A percentile compares a stretch with the other conserved stretches of the same genome.
Conservation (phyloP, 2,329 filamentous ascomycete genomes). For the Gaeumannomyces tritici region DNA sequence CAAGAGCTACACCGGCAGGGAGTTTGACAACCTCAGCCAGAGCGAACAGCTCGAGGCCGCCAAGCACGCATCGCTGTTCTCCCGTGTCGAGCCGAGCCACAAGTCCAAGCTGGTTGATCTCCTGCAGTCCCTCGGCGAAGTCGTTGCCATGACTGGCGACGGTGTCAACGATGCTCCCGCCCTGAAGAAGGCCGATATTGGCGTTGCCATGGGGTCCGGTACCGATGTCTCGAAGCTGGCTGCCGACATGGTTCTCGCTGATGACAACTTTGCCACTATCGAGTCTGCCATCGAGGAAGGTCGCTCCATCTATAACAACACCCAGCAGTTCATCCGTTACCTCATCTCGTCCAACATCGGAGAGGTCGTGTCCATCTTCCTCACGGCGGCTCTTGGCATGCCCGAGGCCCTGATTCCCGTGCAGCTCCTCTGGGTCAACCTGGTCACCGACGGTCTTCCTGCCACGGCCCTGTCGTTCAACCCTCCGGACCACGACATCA, state of each 20-base stretch:
- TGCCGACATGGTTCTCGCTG: conserved; percentile 95
- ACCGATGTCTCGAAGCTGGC: conserved; percentile 96
- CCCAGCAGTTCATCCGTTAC: conserved; percentile 98
- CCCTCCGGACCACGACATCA: conserved; percentile 95
- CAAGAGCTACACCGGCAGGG: conserved; percentile 90
- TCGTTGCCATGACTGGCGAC: conserved; percentile 98
- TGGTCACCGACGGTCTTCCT: conserved; percentile 93
- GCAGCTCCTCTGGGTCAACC: conserved; percentile 96
- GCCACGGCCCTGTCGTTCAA: conserved; percentile 97
- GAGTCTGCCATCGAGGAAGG: conserved; percentile 94
- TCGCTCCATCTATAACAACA: conserved; percentile 98
- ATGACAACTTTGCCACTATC: conserved; percentile 98
- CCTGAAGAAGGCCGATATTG: conserved; percentile 97
- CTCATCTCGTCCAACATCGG: conserved; percentile 98
- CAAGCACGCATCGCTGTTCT: conserved; percentile 83
- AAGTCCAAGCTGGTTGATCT: conserved; percentile 98
- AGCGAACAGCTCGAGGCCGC: conserved; percentile 75
- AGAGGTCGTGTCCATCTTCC: conserved; percentile 95
- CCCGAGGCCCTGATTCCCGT: conserved; percentile 95
- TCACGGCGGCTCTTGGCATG: conserved; percentile 94
- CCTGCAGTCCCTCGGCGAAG: conserved; percentile 83
- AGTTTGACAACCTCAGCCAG: conserved; percentile 80
- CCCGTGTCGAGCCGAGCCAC: conserved; percentile 87
- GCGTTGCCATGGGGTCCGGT: conserved; percentile 96
- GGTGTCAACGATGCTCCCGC: conserved; percentile 97